Evolutionary conservation across 2,329 filamentous ascomycete species (phyloP).

Genomic region (Phyllachora maydis): DNA sequence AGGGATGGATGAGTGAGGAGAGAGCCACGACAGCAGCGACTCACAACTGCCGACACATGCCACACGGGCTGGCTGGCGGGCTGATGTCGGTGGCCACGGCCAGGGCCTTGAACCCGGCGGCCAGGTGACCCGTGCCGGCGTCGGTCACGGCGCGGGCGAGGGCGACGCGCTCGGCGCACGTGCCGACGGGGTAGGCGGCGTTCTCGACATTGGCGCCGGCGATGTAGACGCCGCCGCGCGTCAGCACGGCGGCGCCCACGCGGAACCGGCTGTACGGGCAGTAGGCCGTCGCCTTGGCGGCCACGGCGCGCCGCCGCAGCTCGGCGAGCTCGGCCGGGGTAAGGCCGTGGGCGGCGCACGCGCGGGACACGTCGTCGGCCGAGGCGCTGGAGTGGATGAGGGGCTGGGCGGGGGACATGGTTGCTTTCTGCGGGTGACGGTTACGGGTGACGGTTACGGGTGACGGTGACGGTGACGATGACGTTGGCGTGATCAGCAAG

Average conservation of each 20-base stretch:
- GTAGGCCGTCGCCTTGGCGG: constrained; percentile 63
- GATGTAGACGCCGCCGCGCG: constrained; percentile 29
- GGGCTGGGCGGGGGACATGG: no score
- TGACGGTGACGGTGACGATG: no score
- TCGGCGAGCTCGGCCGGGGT: constrained; percentile 40
- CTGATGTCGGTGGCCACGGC: constrained; percentile 68
- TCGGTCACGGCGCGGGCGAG: constrained; percentile 57
- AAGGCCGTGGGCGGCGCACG: no score
- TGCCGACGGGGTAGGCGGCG: constrained; percentile 81
- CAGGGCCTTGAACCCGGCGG: constrained; percentile 48
- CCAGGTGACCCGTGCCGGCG: no score
- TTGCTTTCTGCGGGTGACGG: no score
- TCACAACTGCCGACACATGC: constrained; percentile 90
- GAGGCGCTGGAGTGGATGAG: no score
- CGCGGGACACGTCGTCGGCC: no score
- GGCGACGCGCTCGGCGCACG: constrained; percentile 84
- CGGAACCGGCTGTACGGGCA: constrained; percentile 88
- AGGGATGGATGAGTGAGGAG: constrained; percentile 1
- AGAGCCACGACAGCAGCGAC: constrained; percentile 14
- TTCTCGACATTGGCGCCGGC: constrained; percentile 86
- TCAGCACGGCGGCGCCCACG: constrained; percentile 67
- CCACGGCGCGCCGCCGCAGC: constrained; percentile 40
- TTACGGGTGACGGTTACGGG: no score
- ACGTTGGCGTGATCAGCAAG: no score
- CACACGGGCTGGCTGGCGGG: constrained; percentile 59